phyloP scores from a whole-genome alignment of 805 yeast genomes.

The Candida silvicultrix region DNA sequence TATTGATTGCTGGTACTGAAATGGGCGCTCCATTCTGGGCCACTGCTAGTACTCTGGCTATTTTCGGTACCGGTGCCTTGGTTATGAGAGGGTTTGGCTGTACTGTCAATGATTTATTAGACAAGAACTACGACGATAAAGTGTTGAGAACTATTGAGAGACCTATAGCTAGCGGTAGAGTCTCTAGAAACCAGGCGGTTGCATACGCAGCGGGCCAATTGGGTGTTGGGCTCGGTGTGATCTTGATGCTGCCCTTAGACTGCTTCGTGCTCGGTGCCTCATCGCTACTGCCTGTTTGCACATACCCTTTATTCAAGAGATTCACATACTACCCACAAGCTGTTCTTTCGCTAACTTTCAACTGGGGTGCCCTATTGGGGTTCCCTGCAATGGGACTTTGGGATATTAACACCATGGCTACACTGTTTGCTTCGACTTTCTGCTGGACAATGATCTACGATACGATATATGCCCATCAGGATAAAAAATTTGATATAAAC shows the following conservation, averaged over 20 bases:
- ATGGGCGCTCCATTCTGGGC: slow-evolving; percentile 62
- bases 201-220: slow-evolving; percentile 70
- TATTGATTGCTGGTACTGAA: slow-evolving; percentile 79
- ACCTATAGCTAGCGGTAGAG: slow-evolving; percentile 89
- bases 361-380: slow-evolving; percentile 93
- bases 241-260: slow-evolving; percentile 67
- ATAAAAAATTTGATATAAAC: slow-evolving; percentile 75
- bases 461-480: slow-evolving; percentile 97
- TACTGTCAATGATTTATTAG: slow-evolving; percentile 86
- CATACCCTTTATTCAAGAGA: slow-evolving; percentile 91
- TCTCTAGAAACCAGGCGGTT: slow-evolving; percentile 62
- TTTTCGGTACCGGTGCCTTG: slow-evolving; percentile 80
- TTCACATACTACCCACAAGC: slow-evolving; percentile 95
- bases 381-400: slow-evolving; percentile 94
- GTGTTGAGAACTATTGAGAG: slow-evolving; percentile 86
- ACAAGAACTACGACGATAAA: slow-evolving; percentile 72
- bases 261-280: slow-evolving; percentile 81
- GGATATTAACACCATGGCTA: slow-evolving; percentile 67
- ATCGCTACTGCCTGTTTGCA: slow-evolving; percentile 70
- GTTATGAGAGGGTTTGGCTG: slow-evolving; percentile 98
- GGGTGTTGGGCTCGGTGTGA: slow-evolving; percentile 62
- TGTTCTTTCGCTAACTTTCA: slow-evolving; percentile 72
- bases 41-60: slow-evolving; percentile 52
- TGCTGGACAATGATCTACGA: slow-evolving; percentile 96
- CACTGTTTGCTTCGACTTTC: slow-evolving; percentile 70